These are phyloP conservation scores for Rasamsonia emersonii DNA, from an alignment of 2,329 filamentous ascomycete species.

Conservation along the genomic window DNA sequence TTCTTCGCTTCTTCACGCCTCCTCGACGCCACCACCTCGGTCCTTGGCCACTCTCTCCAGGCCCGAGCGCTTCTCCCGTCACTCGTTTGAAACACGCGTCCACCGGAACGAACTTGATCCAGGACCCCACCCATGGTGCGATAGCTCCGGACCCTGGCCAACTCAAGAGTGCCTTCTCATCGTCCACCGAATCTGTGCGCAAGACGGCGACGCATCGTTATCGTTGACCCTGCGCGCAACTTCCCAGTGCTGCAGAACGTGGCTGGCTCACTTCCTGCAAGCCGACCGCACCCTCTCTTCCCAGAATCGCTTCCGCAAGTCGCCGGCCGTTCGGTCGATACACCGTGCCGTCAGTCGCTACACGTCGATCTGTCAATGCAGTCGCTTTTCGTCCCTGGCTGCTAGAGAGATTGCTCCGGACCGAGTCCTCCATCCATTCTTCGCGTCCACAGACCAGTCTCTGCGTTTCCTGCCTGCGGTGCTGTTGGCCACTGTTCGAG, in stretches of 20 bases:
- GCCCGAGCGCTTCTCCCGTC: no score
- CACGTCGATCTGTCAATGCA: no score
- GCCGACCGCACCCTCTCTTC: conserved; percentile 1
- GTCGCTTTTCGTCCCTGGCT: no score
- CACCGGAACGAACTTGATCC: conserved; percentile 5
- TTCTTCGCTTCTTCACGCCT: conserved; percentile 3
- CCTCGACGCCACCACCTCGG: conserved; percentile 2
- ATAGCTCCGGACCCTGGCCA: background rate
- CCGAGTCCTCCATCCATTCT: no score
- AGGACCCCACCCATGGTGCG: conserved; percentile 4
- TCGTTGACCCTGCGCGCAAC: background rate
- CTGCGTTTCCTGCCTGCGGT: no score
- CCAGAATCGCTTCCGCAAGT: conserved; percentile 2
- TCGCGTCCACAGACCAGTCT: no score
- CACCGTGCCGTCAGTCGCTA: no score
- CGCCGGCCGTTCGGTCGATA: no score
- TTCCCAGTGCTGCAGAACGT: conserved; percentile 6
- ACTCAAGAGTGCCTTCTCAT: background rate
- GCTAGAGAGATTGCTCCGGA: no score
- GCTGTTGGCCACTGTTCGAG: conserved; percentile 20
- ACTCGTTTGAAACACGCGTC: conserved; percentile 13
- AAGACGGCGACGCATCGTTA: background rate
- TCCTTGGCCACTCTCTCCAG: no score
- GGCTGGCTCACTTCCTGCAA: conserved; percentile 8
- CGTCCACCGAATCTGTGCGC: background rate